Evolutionary conservation across 257 asterid species (phyloP).

Genomic region (Hygrophila difformis): DNA sequence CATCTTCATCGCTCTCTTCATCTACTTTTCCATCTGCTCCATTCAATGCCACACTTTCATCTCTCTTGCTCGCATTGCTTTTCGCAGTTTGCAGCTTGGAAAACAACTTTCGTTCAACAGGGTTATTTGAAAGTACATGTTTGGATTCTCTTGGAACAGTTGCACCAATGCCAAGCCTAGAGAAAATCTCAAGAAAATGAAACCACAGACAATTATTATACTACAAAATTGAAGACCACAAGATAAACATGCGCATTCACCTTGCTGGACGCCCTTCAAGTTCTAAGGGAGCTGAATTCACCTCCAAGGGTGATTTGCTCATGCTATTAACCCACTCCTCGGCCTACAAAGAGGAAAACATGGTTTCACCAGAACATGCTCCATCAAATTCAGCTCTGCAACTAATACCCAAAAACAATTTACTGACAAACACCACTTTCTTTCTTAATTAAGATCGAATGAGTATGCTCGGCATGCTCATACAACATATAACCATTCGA

Average conservation of each 20-base stretch:
- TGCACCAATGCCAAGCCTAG: slow-evolving; percentile 90
- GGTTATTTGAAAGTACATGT: slow-evolving; percentile 33
- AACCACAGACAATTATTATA: neutral
- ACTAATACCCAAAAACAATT: neutral
- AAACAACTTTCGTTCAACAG: slow-evolving; percentile 55
- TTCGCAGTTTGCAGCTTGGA: slow-evolving; percentile 42
- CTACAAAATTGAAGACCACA: slow-evolving; percentile 6
- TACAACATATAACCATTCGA: too few species aligned
- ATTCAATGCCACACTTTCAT: slow-evolving; percentile 26
- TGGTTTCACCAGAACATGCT: slow-evolving; percentile 5
- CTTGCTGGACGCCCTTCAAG: slow-evolving; percentile 73
- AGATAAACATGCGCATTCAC: slow-evolving; percentile 25
- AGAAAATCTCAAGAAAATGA: slow-evolving; percentile 13
- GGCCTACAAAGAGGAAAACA: slow-evolving; percentile 43
- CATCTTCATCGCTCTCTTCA: slow-evolving; percentile 67
- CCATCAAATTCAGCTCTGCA: neutral
- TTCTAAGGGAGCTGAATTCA: slow-evolving; percentile 27
- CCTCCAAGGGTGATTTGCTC: slow-evolving; percentile 33
- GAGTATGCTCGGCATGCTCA: too few species aligned
- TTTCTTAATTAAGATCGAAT: too few species aligned
- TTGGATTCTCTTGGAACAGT: slow-evolving; percentile 48
- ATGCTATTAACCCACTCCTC: slow-evolving; percentile 73
- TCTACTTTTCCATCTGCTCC: slow-evolving; percentile 30
- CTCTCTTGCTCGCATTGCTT: slow-evolving; percentile 27
- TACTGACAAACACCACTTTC: neutral